Evolutionary conservation across 129 eudicot genomes (phyloP).

Genomic region (Arctium minus): DNA sequence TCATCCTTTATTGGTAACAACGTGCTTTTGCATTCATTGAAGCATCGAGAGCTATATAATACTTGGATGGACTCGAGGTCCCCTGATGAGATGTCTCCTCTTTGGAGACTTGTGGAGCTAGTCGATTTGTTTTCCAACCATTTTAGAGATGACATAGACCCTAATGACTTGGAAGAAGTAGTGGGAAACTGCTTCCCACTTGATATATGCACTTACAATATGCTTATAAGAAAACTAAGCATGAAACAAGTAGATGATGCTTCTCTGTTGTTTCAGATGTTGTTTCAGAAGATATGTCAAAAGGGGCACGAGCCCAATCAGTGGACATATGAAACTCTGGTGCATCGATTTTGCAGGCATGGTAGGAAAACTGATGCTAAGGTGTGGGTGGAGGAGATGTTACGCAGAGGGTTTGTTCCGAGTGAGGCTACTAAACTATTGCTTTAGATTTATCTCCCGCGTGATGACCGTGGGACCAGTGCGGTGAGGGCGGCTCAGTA

Average conservation of each 20-base stretch:
- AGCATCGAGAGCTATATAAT: constrained; percentile 34
- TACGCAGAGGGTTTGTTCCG: constrained; percentile 44
- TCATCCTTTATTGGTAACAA: constrained; percentile 76
- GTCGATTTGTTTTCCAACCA: constrained; percentile 52
- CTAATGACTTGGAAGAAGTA: constrained; percentile 51
- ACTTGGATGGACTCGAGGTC: constrained; percentile 47
- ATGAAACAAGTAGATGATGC: constrained; percentile 50
- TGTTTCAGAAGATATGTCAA: constrained; percentile 36
- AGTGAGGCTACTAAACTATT: constrained; percentile 27
- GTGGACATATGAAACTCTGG: constrained; percentile 65
- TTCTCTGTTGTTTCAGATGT: too few species aligned
- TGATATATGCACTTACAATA: constrained; percentile 52
- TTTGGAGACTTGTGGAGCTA: constrained; percentile 50
- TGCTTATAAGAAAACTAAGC: constrained; percentile 58
- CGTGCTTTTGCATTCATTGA: constrained; percentile 47
- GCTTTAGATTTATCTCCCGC: constrained; percentile 16
- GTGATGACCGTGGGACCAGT: too few species aligned
- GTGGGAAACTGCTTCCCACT: constrained; percentile 50
- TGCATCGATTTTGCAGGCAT: constrained; percentile 44
- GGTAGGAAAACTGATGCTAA: constrained; percentile 57
- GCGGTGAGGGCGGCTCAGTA: too few species aligned
- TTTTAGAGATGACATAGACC: constrained; percentile 22
- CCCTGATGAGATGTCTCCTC: constrained; percentile 21
- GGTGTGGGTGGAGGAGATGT: constrained; percentile 58
- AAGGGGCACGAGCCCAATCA: constrained; percentile 67